Percentiles rank a stretch among this genome's conserved stretches.
phyloP scores from a whole-genome alignment of 2,329 filamentous ascomycete genomes.

The Furcasterigmium furcatum region DNA sequence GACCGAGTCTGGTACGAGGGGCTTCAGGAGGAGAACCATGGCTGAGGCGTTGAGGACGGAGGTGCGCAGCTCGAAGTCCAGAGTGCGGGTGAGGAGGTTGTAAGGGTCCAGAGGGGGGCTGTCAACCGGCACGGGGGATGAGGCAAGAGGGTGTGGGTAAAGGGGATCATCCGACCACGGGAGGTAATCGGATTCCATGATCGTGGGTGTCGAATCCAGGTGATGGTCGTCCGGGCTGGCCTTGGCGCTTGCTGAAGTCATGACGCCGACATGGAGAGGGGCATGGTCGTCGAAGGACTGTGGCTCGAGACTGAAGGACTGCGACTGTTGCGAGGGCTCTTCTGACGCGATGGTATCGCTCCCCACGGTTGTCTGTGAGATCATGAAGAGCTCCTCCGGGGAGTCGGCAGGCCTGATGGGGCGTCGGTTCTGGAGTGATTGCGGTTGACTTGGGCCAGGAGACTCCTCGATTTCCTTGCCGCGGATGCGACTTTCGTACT shows the following conservation, averaged over 20 bases:
- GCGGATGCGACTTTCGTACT: constrained; percentile 44
- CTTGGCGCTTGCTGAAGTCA: constrained; percentile 17
- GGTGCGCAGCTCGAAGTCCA: constrained; percentile 53
- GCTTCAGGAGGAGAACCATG: constrained; percentile 57
- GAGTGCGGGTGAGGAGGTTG: constrained; percentile 46
- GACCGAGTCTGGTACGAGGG: constrained; percentile 50
- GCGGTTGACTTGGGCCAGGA: constrained; percentile 7
- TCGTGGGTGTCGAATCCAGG: constrained; percentile 30
- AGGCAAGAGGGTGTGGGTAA: constrained; percentile 44
- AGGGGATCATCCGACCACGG: constrained; percentile 55
- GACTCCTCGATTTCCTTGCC: constrained; percentile 30
- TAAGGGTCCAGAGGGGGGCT: constrained; percentile 51
- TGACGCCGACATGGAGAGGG: constrained; percentile 10
- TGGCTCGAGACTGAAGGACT: not conserved
- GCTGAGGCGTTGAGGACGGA: constrained; percentile 58
- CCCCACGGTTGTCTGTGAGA: constrained; percentile 41
- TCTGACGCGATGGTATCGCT: constrained; percentile 26
- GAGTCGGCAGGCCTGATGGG: constrained; percentile 19
- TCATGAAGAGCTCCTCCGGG: constrained; percentile 36
- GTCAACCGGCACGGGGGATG: constrained; percentile 4
- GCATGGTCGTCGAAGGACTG: constrained; percentile 7
- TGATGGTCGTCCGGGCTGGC: constrained; percentile 25
- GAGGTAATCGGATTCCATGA: constrained; percentile 57
- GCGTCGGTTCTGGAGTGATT: not conserved
- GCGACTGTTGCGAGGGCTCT: constrained; percentile 9